Conservation (phyloP, 2,329 filamentous ascomycete genomes). For the Ceratocystis variospora region DNA sequence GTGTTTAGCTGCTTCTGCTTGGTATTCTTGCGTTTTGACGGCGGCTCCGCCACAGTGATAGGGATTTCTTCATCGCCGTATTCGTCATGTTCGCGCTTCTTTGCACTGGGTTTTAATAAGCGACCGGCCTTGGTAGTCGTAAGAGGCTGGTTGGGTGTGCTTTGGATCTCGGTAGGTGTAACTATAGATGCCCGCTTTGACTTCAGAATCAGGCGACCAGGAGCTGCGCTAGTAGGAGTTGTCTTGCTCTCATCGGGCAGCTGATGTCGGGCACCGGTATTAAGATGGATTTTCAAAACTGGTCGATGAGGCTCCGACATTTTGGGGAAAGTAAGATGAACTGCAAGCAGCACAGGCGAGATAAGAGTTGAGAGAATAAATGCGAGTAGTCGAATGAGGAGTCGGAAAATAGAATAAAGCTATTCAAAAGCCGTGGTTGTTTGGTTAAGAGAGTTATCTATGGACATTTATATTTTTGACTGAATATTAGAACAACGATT, state of each 20-base stretch:
- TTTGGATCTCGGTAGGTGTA: conserved; percentile 25
- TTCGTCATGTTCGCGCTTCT: conserved; percentile 47
- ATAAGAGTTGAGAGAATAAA: neutral
- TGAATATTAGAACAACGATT: neutral
- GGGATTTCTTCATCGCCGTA: conserved; percentile 36
- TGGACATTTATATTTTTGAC: neutral
- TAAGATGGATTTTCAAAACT: conserved; percentile 23
- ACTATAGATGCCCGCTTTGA: conserved; percentile 29
- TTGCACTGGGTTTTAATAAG: conserved; percentile 45
- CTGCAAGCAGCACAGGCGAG: neutral
- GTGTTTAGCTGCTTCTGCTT: conserved; percentile 25
- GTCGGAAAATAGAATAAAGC: neutral
- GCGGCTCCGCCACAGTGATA: conserved; percentile 26
- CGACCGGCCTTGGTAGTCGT: conserved; percentile 47
- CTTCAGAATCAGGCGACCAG: conserved; percentile 29
- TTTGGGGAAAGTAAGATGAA: neutral
- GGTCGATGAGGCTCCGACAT: conserved; percentile 21
- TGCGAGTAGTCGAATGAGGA: neutral
- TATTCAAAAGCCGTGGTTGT: neutral
- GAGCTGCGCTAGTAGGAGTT: conserved; percentile 20
- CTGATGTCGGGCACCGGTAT: conserved; percentile 13
- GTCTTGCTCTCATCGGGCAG: conserved; percentile 19
- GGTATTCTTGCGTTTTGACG: conserved; percentile 32
- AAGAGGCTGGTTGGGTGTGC: conserved; percentile 22
- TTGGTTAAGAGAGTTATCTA: neutral